Conservation (phyloP, 805 yeast genomes). For the Kazachstania bromeliacearum region DNA sequence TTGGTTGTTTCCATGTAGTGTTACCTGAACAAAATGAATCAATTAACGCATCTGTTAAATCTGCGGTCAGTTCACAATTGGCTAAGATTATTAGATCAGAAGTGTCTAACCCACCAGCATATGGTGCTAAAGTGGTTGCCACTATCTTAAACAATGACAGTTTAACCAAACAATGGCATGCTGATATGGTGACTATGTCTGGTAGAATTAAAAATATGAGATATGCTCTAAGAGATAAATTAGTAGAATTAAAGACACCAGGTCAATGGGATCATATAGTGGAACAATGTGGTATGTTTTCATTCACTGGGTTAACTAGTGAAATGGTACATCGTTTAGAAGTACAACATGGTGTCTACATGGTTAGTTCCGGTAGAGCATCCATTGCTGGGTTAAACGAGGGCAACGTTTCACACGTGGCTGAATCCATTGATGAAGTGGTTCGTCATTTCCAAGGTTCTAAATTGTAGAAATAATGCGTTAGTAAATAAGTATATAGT, state of each 20-base stretch:
- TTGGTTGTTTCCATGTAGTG: constrained; percentile 81
- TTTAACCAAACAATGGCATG: constrained; percentile 69
- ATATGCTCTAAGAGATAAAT: constrained; percentile 47
- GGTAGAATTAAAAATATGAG: constrained; percentile 78
- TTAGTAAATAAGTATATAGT: not conserved
- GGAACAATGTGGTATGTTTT: constrained; percentile 92
- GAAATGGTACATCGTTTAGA: constrained; percentile 74
- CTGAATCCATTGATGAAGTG: constrained; percentile 72
- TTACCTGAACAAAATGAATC: constrained; percentile 33
- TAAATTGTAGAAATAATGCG: constrained; percentile 11
- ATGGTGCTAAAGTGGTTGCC: constrained; percentile 88
- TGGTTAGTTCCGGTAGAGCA: constrained; percentile 79
- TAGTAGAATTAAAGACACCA: constrained; percentile 62
- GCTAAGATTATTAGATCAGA: constrained; percentile 70
- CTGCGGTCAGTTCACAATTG: constrained; percentile 66
- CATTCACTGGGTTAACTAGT: constrained; percentile 77
- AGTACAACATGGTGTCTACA: constrained; percentile 67
- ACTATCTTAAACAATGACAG: constrained; percentile 58
- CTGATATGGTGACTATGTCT: constrained; percentile 80
- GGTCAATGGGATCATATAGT: constrained; percentile 91
- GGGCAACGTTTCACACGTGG: constrained; percentile 67
- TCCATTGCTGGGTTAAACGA: constrained; percentile 89
- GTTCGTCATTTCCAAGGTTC: constrained; percentile 37
- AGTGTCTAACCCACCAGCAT: constrained; percentile 89
- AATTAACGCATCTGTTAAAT: constrained; percentile 34